Evolutionary conservation across 2,329 filamentous ascomycete genomes (phyloP), one percentile per base, ranked within the genome.

Genomic region (Phaeoacremonium minimum): DNA sequence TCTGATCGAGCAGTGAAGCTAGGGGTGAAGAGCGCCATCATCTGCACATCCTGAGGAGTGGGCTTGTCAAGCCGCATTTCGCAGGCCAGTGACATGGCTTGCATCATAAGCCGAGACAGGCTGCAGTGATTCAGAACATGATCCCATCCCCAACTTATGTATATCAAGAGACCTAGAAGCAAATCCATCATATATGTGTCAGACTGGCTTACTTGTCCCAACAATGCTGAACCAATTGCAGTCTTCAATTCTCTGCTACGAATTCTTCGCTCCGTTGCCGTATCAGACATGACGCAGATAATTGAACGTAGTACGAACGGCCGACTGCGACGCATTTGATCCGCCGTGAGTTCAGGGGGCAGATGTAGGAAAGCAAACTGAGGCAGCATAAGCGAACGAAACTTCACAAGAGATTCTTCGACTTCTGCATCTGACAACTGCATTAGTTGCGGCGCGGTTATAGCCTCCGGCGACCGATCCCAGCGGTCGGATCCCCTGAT

Each of bases 261-360:
- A 22, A 18, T 18, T 4, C 53, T 22, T 37, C 49, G 56, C 36
- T 50, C 40, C 30, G 50, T 43, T 5, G 49, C 53, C 7, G 58
- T 56, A 29, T 53, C 50, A 3, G 53, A 49, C 6, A 54, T 51
- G 2, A 63, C 57, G 2, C 53, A 53, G 18, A 51, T 14, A 33
- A 64, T 63, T 15, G 61, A 58, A 16, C 53, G 55, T n/a, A 61
- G 46, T 15, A 64, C 36, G 28, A 60, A 47, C 1, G 60, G 61
- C 22, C 55, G 43, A 15, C 53, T 44, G 19, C 49, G 47, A 14
- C 43, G 55, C n/a, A 65, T 45, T 41, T 60, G 46, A 30, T 46
- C 32, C n/a, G 42, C 48, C 15, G 55, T 56, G 30, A 53, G 38
- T 2, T 49, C 37, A 7, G 52, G 41, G 11, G 48, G 35, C 7